Conservation (phyloP, 2,329 filamentous ascomycete genomes). For the Phialophora verrucosa region DNA sequence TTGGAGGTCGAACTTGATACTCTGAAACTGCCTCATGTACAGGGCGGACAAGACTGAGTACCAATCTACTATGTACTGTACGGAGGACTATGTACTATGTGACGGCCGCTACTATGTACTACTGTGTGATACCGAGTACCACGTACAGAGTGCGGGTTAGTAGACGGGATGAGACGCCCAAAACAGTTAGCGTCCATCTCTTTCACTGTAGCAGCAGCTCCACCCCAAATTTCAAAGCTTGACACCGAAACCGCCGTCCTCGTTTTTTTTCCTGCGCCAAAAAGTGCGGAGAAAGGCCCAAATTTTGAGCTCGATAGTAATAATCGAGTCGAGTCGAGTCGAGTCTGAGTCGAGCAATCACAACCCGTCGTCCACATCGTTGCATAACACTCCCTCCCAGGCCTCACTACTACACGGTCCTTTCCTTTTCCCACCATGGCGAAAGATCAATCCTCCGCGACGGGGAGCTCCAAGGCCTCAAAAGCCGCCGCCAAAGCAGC, state of each 20-base stretch:
- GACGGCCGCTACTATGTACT: too few species aligned
- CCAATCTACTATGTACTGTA: too few species aligned
- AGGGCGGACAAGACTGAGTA: not conserved
- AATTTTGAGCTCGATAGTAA: not conserved
- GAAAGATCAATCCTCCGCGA: slow-evolving; percentile 31
- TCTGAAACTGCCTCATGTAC: not conserved
- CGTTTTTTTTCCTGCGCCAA: not conserved
- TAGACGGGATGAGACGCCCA: not conserved
- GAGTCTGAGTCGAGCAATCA: too few species aligned
- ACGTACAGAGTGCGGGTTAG: too few species aligned
- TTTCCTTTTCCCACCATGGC: slow-evolving; percentile 32
- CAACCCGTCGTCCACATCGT: too few species aligned
- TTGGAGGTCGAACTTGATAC: not conserved
- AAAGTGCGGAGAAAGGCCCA: slow-evolving; percentile 15
- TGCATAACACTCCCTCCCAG: too few species aligned
- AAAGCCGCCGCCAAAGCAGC: slow-evolving; percentile 24
- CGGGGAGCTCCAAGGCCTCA: slow-evolving; percentile 24
- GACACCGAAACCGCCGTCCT: not conserved
- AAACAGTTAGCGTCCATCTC: not conserved
- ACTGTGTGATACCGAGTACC: too few species aligned
- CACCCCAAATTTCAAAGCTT: slow-evolving; percentile 1
- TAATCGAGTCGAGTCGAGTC: too few species aligned
- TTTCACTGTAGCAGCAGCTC: not conserved
- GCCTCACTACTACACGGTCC: too few species aligned
- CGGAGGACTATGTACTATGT: too few species aligned